These are phyloP conservation scores for Colletotrichum sojae DNA, from an alignment of 2,329 filamentous ascomycete species.

Conservation along the genomic window DNA sequence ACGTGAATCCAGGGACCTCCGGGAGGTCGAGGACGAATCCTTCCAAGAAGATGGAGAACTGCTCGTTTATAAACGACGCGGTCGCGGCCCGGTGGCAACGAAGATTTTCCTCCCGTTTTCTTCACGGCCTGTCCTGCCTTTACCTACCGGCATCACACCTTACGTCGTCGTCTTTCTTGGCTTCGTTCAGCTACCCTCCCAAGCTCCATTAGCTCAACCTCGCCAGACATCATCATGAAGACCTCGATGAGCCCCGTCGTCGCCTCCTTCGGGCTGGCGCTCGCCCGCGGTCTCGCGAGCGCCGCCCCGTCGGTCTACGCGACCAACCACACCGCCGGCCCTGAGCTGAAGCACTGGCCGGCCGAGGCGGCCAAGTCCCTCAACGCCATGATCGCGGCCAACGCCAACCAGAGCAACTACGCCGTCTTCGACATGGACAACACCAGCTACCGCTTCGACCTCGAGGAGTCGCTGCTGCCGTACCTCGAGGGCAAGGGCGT, in stretches of 20 bases:
- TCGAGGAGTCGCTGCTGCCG: constrained; percentile 60
- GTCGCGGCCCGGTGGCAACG: constrained; percentile 19
- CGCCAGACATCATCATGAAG: constrained; percentile 26
- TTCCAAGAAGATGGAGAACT: neutral
- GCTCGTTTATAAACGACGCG: constrained; percentile 24
- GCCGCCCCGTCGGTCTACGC: constrained; percentile 29
- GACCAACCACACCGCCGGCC: constrained; percentile 38
- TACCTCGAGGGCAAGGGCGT: constrained; percentile 58
- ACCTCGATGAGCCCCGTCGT: constrained; percentile 29
- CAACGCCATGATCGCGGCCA: constrained; percentile 54
- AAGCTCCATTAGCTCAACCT: constrained; percentile 13
- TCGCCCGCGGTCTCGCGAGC: constrained; percentile 29
- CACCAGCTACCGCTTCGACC: constrained; percentile 58
- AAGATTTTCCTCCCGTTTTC: constrained; percentile 2
- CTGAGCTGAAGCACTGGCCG: constrained; percentile 53
- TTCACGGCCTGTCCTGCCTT: constrained; percentile 25
- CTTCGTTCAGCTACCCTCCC: constrained; percentile 9
- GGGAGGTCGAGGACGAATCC: constrained; percentile 4
- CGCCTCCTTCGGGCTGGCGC: constrained; percentile 33
- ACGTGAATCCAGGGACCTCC: neutral
- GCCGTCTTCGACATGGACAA: constrained; percentile 63
- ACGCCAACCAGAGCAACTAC: constrained; percentile 55
- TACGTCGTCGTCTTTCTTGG: constrained; percentile 20
- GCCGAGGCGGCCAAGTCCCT: constrained; percentile 51
- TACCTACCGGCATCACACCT: constrained; percentile 15